These are phyloP conservation scores for Notholithocarpus densiflorus DNA, from an alignment of 306 rosid genomes.

Conservation along the genomic window DNA sequence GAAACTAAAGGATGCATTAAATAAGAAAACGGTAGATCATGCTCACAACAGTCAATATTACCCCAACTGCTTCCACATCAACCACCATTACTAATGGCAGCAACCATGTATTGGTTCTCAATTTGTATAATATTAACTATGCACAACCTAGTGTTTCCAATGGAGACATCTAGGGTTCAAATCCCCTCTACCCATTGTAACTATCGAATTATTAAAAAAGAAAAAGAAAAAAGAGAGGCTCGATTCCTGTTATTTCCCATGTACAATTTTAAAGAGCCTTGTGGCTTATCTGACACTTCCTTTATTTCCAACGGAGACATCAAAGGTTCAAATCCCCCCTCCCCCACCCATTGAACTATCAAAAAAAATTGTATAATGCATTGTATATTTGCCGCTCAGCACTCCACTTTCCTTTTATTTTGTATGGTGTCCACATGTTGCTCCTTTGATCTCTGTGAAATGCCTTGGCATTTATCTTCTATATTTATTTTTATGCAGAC, in stretches of 20 bases:
- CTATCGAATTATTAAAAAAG: too few relatives aligned
- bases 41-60: too few relatives aligned
- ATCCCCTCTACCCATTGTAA: too few relatives aligned
- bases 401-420: neutral
- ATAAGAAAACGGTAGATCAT: neutral
- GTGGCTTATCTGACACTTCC: too few relatives aligned
- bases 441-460: neutral
- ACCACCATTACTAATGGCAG: neutral
- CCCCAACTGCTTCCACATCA: neutral
- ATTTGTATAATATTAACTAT: neutral
- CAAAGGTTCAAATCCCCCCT: too few relatives aligned
- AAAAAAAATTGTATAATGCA: neutral
- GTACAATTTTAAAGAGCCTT: too few relatives aligned
- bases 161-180: too few relatives aligned
- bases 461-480: neutral
- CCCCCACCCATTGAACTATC: too few relatives aligned
- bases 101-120: neutral
- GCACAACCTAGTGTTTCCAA: too few relatives aligned
- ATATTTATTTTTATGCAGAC: constrained; percentile 36
- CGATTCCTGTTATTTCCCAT: too few relatives aligned
- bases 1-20: neutral
- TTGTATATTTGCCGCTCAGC: neutral
- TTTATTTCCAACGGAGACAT: too few relatives aligned
- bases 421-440: neutral
- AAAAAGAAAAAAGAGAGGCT: too few relatives aligned